phyloP scores from a whole-genome alignment of 345 rosid species.

The Punica granatum region DNA sequence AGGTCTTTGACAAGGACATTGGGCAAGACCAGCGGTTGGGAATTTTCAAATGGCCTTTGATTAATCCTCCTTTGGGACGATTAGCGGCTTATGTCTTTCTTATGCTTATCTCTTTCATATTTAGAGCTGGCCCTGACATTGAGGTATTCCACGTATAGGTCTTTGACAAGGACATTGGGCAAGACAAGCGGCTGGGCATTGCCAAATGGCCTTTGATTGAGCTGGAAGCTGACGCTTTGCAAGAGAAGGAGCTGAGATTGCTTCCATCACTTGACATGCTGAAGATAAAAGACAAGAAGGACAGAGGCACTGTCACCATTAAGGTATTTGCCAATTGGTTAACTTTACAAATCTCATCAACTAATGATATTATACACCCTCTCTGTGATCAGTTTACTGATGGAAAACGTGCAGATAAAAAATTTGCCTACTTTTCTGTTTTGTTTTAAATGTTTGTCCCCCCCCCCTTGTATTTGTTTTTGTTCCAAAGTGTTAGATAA shows the following conservation, averaged over 20 bases:
- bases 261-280: slow-evolving; percentile 82
- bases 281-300: slow-evolving; percentile 94
- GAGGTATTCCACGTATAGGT: too few relatives aligned
- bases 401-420: neutral
- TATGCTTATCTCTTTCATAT: too few relatives aligned
- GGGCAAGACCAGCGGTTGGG: slow-evolving; percentile 95
- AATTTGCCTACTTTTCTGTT: neutral
- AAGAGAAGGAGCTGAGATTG: slow-evolving; percentile 58
- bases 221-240: slow-evolving; percentile 41
- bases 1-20: slow-evolving; percentile 41
- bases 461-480: neutral
- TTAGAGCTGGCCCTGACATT: too few relatives aligned
- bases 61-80: too few relatives aligned
- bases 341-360: neutral
- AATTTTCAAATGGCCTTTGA: slow-evolving; percentile 57
- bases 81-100: too few relatives aligned
- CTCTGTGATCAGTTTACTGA: neutral
- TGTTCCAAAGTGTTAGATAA: neutral
- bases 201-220: slow-evolving; percentile 59
- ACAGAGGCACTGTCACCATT: slow-evolving; percentile 73
- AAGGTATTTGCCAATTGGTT: slow-evolving; percentile 37
- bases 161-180: slow-evolving; percentile 63
- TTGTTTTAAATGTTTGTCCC: neutral
- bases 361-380: neutral
- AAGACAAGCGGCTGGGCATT: slow-evolving; percentile 85